These are phyloP conservation scores for Phytophthora meadii DNA, from an alignment of 352 stramenopile species.

Conservation along the genomic window DNA sequence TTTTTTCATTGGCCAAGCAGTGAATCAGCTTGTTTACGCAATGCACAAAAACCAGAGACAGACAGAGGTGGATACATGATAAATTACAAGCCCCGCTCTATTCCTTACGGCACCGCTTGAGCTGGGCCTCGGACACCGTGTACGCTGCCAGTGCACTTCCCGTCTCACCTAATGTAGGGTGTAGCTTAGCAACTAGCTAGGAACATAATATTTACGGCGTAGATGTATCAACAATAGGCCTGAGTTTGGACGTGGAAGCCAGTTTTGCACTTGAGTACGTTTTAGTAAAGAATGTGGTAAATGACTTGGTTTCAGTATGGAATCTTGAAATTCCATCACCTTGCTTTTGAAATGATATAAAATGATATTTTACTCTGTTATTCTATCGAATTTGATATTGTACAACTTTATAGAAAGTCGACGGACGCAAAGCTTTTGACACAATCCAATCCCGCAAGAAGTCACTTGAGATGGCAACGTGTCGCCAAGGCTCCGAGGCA, in stretches of 20 bases:
- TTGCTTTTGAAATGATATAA: neutral
- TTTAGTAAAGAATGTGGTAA: too few relatives aligned
- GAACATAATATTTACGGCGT: too few relatives aligned
- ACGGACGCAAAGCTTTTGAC: neutral
- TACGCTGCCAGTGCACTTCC: too few relatives aligned
- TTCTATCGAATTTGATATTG: constrained; percentile 1
- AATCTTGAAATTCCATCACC: neutral
- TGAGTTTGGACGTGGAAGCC: too few relatives aligned
- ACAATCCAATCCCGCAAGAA: too few relatives aligned
- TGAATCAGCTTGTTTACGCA: neutral
- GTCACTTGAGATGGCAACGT: too few relatives aligned
- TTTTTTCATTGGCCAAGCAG: neutral
- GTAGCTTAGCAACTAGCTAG: too few relatives aligned
- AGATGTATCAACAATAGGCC: too few relatives aligned
- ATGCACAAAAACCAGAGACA: neutral
- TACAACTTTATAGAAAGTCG: neutral
- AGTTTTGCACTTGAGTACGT: too few relatives aligned
- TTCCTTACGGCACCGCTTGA: neutral
- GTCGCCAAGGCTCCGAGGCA: too few relatives aligned
- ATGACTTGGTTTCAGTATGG: neutral
- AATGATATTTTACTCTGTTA: neutral
- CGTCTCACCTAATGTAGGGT: too few relatives aligned
- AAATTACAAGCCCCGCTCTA: neutral
- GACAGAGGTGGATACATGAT: neutral
- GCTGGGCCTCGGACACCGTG: too few relatives aligned